phyloP scores from a whole-genome alignment of 805 yeast genomes.

The Yarrowia sp. region DNA sequence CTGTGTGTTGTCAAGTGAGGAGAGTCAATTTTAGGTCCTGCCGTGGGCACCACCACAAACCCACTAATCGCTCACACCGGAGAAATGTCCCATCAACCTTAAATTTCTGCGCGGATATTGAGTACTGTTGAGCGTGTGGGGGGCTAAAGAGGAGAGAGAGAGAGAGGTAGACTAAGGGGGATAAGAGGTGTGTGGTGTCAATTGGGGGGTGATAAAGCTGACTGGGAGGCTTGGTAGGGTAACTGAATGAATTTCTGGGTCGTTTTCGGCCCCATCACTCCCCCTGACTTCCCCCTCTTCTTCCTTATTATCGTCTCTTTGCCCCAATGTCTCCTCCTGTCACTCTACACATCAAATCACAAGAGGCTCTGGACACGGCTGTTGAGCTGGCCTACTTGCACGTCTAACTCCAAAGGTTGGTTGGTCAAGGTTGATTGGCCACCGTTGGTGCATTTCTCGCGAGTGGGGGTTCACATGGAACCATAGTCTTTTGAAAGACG shows the following conservation, averaged over 20 bases:
- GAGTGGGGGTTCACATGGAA: constrained; percentile 16
- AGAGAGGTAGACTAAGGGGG: background rate
- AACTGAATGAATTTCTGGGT: background rate
- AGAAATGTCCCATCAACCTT: constrained; percentile 36
- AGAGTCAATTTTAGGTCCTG: constrained; percentile 33
- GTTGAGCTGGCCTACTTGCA: constrained; percentile 18
- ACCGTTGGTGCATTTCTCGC: constrained; percentile 2
- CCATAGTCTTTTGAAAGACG: too few relatives aligned
- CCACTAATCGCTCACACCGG: constrained; percentile 39
- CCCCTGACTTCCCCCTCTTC: background rate
- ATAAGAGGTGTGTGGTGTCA: too few relatives aligned
- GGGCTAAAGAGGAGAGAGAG: background rate
- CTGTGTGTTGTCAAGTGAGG: constrained; percentile 38
- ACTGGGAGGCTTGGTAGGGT: too few relatives aligned
- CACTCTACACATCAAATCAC: background rate
- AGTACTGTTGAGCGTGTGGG: constrained; percentile 37
- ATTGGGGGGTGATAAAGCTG: too few relatives aligned
- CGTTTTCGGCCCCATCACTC: background rate
- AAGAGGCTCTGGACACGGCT: constrained; percentile 20
- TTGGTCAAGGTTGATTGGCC: too few relatives aligned
- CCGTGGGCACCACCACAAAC: constrained; percentile 32
- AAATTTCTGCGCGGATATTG: constrained; percentile 36
- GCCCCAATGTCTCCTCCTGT: constrained; percentile 12
- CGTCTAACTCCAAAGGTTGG: too few relatives aligned
- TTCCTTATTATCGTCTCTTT: background rate